Evolutionary conservation across 225 moss, liverwort and hornwort species (phyloP), one percentile per base, ranked within the genome.

Genomic region (Polytrichum formosum): DNA sequence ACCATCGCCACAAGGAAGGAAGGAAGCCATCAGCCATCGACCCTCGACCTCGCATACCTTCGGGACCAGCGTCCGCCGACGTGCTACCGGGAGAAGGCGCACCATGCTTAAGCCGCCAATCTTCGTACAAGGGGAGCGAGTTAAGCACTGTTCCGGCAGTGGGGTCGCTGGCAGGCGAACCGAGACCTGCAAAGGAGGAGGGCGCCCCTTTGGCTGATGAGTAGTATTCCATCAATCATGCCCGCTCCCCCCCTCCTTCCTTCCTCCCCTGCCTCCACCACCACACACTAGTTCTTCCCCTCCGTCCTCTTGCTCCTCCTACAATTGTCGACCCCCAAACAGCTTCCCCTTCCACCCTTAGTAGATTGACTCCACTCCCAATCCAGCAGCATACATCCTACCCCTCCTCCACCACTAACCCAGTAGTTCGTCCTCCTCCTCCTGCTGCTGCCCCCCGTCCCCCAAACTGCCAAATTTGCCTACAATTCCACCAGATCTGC

Each of bases 141-240:
- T 83, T 75, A 60, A 84, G 77, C 73, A 82, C 90, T 63, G 78
- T 79, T 65, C 84, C 92, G 31, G 83, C 79, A 76, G 86, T 86
- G 80, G 91, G 79, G 76, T 94, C 91, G 75, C 86, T 77, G 68
- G 84, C 90, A 63, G 84, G 61, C 77, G 85, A 13, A 18, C 29
- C 86, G 80, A 84, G 96, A 74, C 87, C 91, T 78, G 90, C 89
- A 87, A 91, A 98, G 84, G 97, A 91, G 84, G 97, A 90, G 74
- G 96, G 84, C 88, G 89, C 89, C 84, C 94, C 97, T 88, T 98
- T 94, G 92, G 78, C 90, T 92, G 89, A 87, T 92, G 92, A 94
- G 87, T 92, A 98, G 91, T 92, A 98, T 92, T 98, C 97, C 97
- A 98, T 98, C 94, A 90, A 91, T 83, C 93, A 96, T 96, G 85